Conservation (phyloP, 805 yeast genomes). For the Starmerella apis region DNA sequence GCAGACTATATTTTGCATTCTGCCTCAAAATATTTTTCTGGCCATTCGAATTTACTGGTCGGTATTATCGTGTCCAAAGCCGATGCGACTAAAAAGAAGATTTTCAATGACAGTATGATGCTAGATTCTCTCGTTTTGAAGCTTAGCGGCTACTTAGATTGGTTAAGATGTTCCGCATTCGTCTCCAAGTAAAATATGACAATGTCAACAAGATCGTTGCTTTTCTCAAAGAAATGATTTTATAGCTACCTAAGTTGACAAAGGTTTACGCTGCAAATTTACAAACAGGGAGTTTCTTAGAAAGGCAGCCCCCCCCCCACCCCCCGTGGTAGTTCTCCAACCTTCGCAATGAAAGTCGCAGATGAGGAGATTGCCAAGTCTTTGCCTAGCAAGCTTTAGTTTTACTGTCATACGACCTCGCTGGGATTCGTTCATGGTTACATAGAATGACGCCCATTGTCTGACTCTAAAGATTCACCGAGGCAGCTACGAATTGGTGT, state of each 20-base stretch:
- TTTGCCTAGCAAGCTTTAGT: constrained; percentile 61
- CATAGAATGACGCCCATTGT: constrained; percentile 78
- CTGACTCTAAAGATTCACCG: constrained; percentile 68
- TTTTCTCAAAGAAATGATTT: constrained; percentile 36
- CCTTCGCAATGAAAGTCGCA: constrained; percentile 74
- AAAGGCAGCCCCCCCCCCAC: constrained; percentile 78
- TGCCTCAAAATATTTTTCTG: constrained; percentile 82
- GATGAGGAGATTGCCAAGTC: constrained; percentile 66
- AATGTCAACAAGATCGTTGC: constrained; percentile 64
- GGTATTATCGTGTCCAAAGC: constrained; percentile 69
- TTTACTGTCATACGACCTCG: constrained; percentile 81
- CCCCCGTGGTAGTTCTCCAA: constrained; percentile 84
- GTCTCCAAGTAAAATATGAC: constrained; percentile 58
- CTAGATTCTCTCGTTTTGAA: constrained; percentile 86
- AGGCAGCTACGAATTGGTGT: constrained; percentile 74
- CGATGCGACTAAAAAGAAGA: constrained; percentile 40
- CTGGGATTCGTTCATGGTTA: constrained; percentile 83
- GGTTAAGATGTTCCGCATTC: constrained; percentile 71
- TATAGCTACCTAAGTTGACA: constrained; percentile 42
- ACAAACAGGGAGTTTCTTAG: constrained; percentile 53
- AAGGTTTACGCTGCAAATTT: constrained; percentile 70
- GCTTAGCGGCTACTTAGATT: constrained; percentile 91
- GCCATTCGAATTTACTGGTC: constrained; percentile 84
- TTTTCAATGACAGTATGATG: constrained; percentile 51
- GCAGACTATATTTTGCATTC: constrained; percentile 84